Percentiles rank a stretch among this genome's conserved stretches.
These are phyloP conservation scores for Ogataea allantospora DNA, from an alignment of 805 yeast species.

Conservation along the genomic window DNA sequence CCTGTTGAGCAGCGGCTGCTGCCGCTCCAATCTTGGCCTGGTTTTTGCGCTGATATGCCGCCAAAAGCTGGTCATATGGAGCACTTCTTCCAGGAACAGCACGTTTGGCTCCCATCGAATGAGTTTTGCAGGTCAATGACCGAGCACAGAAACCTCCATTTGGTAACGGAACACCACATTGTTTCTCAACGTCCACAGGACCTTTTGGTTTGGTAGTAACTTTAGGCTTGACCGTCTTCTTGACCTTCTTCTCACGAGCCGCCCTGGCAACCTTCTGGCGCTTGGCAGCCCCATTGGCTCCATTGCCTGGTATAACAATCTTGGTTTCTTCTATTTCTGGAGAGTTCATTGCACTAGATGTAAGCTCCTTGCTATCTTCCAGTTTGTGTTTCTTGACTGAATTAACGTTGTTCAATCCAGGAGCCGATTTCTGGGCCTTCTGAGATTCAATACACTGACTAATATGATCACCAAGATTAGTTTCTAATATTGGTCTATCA, in stretches of 20 bases:
- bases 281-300: conserved; percentile 12
- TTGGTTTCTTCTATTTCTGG: conserved; percentile 16
- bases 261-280: conserved; percentile 20
- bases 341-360: conserved; percentile 25
- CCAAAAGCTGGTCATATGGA: conserved; percentile 83
- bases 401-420: conserved; percentile 7
- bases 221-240: conserved; percentile 36
- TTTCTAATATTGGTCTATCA: conserved; percentile 42
- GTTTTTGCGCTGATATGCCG: conserved; percentile 87
- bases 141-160: conserved; percentile 96
- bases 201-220: conserved; percentile 62
- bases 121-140: conserved; percentile 94
- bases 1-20: conserved; percentile 75
- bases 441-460: conserved; percentile 36
- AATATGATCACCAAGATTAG: conserved; percentile 40
- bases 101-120: conserved; percentile 97
- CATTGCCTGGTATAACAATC: conserved; percentile 1
- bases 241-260: conserved; percentile 34
- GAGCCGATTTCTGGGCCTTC: conserved; percentile 31
- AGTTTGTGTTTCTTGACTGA: conserved; percentile 27
- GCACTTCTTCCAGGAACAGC: conserved; percentile 93
- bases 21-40: conserved; percentile 87
- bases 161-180: conserved; percentile 93
- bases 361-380: conserved; percentile 27
- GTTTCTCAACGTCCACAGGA: conserved; percentile 87